Conservation (phyloP, 768 basidiomycete species). For the Strobilomyces echinocephalus region DNA sequence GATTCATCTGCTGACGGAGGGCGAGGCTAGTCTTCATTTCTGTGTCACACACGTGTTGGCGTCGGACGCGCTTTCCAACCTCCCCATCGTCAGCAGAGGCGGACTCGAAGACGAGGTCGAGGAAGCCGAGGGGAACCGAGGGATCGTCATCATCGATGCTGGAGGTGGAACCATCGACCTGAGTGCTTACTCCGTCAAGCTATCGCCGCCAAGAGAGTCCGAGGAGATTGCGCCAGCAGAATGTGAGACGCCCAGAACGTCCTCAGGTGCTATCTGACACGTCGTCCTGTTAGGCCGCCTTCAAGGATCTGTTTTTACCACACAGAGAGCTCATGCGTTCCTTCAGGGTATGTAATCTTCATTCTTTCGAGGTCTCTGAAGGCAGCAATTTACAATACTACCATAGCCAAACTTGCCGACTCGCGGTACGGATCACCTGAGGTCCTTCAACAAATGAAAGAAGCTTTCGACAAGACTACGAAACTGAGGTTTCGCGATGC, state of each 20-base stretch:
- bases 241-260: slow-evolving; percentile 12
- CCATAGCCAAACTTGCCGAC: slow-evolving; percentile 1
- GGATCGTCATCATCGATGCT: slow-evolving; percentile 37
- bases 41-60: slow-evolving; percentile 42
- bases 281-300: slow-evolving; percentile 26
- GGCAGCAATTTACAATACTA: too few relatives aligned
- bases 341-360: slow-evolving; percentile 21
- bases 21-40: slow-evolving; percentile 26
- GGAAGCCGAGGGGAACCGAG: slow-evolving; percentile 10
- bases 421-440: slow-evolving; percentile 25
- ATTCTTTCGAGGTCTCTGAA: too few relatives aligned
- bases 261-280: not conserved
- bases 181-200: slow-evolving; percentile 32
- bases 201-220: slow-evolving; percentile 20
- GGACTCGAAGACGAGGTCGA: not conserved
- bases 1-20: slow-evolving; percentile 24
- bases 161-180: slow-evolving; percentile 27
- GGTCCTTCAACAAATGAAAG: slow-evolving; percentile 29
- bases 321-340: slow-evolving; percentile 22
- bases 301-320: slow-evolving; percentile 37
- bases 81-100: not conserved
- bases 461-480: slow-evolving; percentile 31
- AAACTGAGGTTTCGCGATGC: slow-evolving; percentile 38
- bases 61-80: slow-evolving; percentile 1
- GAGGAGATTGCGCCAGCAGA: slow-evolving; percentile 33